A percentile compares a stretch with the other conserved stretches of the same genome.
phyloP scores from a whole-genome alignment of 2,329 filamentous ascomycete genomes.

The Phialemoniopsis sp. region DNA sequence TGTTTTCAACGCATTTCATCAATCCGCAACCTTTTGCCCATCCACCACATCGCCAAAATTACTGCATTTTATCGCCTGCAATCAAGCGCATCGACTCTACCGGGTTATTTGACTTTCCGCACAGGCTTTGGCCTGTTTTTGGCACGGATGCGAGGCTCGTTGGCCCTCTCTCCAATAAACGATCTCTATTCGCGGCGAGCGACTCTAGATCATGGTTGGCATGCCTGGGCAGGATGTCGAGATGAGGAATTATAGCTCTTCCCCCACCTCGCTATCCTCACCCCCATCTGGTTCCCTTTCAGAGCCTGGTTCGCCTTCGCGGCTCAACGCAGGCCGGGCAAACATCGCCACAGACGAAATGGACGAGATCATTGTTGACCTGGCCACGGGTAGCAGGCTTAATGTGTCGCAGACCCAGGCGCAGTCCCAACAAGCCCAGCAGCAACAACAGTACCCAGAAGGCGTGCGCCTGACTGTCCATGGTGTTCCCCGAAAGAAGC shows the following conservation, averaged over 20 bases:
- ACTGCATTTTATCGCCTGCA: constrained; percentile 26
- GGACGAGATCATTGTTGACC: constrained; percentile 46
- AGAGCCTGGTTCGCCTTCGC: constrained; percentile 41
- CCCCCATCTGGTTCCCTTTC: constrained; percentile 46
- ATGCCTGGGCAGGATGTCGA: constrained; percentile 16
- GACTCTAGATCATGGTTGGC: too few relatives aligned
- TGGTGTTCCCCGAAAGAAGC: constrained; percentile 58
- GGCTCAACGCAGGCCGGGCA: constrained; percentile 22
- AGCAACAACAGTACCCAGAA: constrained; percentile 28
- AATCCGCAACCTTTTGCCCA: constrained; percentile 16
- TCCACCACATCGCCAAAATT: constrained; percentile 26
- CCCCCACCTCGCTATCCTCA: constrained; percentile 45
- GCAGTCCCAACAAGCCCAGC: constrained; percentile 18
- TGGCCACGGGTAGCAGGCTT: constrained; percentile 16
- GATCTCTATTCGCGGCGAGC: constrained; percentile 39
- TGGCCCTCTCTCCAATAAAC: constrained; percentile 42
- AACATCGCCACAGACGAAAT: constrained; percentile 28
- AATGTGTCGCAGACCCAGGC: constrained; percentile 12
- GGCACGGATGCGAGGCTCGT: constrained; percentile 27
- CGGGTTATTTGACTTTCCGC: constrained; percentile 13
- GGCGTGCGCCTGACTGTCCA: constrained; percentile 51
- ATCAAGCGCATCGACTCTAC: constrained; percentile 20
- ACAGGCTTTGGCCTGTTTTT: constrained; percentile 4
- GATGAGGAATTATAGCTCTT: constrained; percentile 36
- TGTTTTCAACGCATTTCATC: constrained; percentile 29